phyloP scores from a whole-genome alignment of 2,329 filamentous ascomycete genomes.

The Cercospora berteroae region DNA sequence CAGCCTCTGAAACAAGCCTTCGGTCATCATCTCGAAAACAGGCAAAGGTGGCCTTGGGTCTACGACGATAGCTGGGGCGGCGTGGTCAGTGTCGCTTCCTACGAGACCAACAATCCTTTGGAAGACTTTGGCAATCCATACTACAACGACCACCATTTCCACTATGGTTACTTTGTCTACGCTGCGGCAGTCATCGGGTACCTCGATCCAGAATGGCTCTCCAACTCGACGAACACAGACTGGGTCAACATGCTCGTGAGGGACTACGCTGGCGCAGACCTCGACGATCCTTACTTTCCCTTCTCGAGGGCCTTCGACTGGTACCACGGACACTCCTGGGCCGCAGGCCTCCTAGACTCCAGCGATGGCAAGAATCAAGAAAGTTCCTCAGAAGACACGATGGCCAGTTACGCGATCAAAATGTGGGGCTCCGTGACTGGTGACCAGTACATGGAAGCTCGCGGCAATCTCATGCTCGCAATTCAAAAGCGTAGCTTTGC shows the following conservation, averaged over 20 bases:
- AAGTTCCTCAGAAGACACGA: conserved; percentile 84
- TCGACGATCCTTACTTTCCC: conserved; percentile 71
- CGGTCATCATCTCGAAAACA: conserved; percentile 48
- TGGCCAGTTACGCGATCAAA: conserved; percentile 83
- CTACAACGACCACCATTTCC: conserved; percentile 69
- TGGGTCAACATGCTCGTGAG: conserved; percentile 83
- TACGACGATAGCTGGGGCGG: conserved; percentile 70
- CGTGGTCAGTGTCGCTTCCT: conserved; percentile 72
- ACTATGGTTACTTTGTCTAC: conserved; percentile 83
- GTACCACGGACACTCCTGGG: conserved; percentile 94
- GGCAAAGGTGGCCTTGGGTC: conserved; percentile 49
- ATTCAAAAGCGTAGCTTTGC: conserved; percentile 71
- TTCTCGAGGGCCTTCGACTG: conserved; percentile 85
- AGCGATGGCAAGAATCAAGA: conserved; percentile 81
- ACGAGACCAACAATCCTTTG: conserved; percentile 70
- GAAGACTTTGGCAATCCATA: conserved; percentile 87
- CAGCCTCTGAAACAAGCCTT: conserved; percentile 49
- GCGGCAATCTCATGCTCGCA: conserved; percentile 78
- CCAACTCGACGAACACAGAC: conserved; percentile 60
- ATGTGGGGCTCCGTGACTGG: conserved; percentile 84
- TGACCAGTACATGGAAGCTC: conserved; percentile 75
- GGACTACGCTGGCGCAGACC: conserved; percentile 75
- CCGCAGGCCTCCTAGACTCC: conserved; percentile 70
- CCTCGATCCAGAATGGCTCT: conserved; percentile 72
- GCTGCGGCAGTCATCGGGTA: conserved; percentile 78